These are phyloP conservation scores for Boletus patriciae DNA, from an alignment of 768 basidiomycete genomes.

Conservation along the genomic window DNA sequence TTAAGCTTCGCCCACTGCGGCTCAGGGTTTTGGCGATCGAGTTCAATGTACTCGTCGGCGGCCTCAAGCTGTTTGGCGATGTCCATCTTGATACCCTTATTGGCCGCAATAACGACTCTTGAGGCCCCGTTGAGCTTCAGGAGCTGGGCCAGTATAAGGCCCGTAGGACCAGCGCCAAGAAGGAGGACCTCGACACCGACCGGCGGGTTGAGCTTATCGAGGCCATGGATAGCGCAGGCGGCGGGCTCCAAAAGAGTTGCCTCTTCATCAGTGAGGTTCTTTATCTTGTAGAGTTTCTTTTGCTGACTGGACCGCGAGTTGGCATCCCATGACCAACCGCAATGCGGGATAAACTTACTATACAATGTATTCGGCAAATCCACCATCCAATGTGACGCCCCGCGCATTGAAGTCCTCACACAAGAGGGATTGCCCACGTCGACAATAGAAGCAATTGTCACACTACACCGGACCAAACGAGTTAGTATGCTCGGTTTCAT, in stretches of 20 bases:
- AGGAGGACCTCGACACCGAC: slow-evolving; percentile 85
- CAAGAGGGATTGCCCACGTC: slow-evolving; percentile 75
- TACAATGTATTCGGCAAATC: slow-evolving; percentile 86
- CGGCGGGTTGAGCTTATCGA: slow-evolving; percentile 81
- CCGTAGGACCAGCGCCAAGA: slow-evolving; percentile 89
- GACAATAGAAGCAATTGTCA: slow-evolving; percentile 83
- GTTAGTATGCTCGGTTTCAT: neutral
- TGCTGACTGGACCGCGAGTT: slow-evolving; percentile 44
- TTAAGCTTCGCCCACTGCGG: slow-evolving; percentile 81
- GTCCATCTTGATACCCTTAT: slow-evolving; percentile 89
- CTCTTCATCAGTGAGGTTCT: slow-evolving; percentile 86
- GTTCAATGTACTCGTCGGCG: slow-evolving; percentile 82
- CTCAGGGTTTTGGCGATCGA: slow-evolving; percentile 72
- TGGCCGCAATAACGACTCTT: slow-evolving; percentile 80
- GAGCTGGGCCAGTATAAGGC: slow-evolving; percentile 86
- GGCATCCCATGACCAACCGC: neutral
- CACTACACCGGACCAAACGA: slow-evolving; percentile 47
- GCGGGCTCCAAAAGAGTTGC: slow-evolving; percentile 88
- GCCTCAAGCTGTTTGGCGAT: slow-evolving; percentile 77
- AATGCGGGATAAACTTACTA: slow-evolving; percentile 51
- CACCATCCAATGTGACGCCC: slow-evolving; percentile 80
- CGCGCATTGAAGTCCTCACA: slow-evolving; percentile 84
- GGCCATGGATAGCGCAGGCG: slow-evolving; percentile 88
- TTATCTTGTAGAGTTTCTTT: slow-evolving; percentile 82
- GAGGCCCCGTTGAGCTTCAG: slow-evolving; percentile 84